These are phyloP conservation scores for Termitomyces sp. DNA, from an alignment of 768 basidiomycete genomes.

Conservation along the genomic window DNA sequence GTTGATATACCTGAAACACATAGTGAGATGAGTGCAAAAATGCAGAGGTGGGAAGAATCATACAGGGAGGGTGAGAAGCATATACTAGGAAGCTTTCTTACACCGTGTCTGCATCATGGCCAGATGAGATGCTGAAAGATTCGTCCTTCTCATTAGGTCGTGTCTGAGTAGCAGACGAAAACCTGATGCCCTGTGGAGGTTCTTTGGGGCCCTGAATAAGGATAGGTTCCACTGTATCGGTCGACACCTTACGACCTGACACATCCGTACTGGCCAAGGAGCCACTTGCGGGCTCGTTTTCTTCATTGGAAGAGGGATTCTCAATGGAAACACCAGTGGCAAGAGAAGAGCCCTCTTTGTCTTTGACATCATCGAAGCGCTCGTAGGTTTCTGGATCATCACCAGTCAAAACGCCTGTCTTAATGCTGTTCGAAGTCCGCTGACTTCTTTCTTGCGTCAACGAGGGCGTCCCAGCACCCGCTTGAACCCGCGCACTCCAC, in stretches of 20 bases:
- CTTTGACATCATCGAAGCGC: constrained; percentile 20
- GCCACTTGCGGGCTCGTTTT: background rate
- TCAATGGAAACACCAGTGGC: constrained; percentile 6
- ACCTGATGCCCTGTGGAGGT: background rate
- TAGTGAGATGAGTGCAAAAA: background rate
- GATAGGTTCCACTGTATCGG: constrained; percentile 10
- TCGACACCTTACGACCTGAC: constrained; percentile 8
- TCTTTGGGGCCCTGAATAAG: background rate
- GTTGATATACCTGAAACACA: background rate
- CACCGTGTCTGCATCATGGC: background rate
- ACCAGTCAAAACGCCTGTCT: constrained; percentile 53
- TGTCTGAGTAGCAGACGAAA: background rate
- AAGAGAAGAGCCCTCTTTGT: constrained; percentile 15
- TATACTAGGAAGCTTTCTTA: background rate
- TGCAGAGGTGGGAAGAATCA: background rate
- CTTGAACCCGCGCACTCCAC: constrained; percentile 75
- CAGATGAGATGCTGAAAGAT: background rate
- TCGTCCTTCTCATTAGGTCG: background rate
- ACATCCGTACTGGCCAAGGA: background rate
- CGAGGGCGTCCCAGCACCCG: constrained; percentile 41
- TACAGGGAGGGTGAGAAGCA: background rate
- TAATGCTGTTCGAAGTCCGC: constrained; percentile 58
- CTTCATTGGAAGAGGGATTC: constrained; percentile 3
- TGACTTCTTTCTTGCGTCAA: constrained; percentile 51
- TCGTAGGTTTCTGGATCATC: constrained; percentile 36